Evolutionary conservation across 1,139 yeast genomes (phyloP).

Genomic region (Suhomyces panamericanus): DNA sequence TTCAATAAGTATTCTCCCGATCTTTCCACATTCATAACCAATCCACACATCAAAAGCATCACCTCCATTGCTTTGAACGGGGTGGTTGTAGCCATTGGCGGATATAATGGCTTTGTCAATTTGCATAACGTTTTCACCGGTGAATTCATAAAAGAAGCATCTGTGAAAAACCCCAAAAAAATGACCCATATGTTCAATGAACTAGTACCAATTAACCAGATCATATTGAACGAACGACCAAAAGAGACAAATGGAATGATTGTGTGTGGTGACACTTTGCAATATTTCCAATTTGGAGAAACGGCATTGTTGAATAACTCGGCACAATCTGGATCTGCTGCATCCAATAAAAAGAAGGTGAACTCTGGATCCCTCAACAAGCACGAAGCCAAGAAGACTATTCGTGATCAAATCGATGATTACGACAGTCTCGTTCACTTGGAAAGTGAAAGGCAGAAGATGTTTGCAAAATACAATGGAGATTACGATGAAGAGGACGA

Average conservation of each 20-base stretch:
- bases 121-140: conserved; percentile 68
- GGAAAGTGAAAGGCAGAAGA: conserved; percentile 20
- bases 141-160: conserved; percentile 48
- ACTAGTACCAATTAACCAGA: conserved; percentile 43
- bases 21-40: conserved; percentile 7
- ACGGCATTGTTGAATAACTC: conserved; percentile 11
- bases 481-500: conserved; percentile 46
- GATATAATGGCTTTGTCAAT: conserved; percentile 62
- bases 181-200: conserved; percentile 21
- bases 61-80: conserved; percentile 41
- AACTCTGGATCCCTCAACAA: conserved; percentile 20
- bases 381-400: conserved; percentile 24
- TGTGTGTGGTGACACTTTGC: conserved; percentile 56
- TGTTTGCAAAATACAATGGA: conserved; percentile 46
- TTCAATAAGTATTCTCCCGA: conserved; percentile 21
- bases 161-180: conserved; percentile 47
- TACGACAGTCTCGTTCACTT: conserved; percentile 26
- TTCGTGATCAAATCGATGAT: conserved; percentile 40
- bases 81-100: conserved; percentile 57
- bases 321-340: conserved; percentile 9
- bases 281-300: conserved; percentile 63
- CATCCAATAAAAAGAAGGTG: conserved; percentile 20
- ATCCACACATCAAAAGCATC: conserved; percentile 11
- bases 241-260: conserved; percentile 52
- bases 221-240: conserved; percentile 45